phyloP scores from a whole-genome alignment of 192 early-diverging fungal species.

The Coemansia sp. region DNA sequence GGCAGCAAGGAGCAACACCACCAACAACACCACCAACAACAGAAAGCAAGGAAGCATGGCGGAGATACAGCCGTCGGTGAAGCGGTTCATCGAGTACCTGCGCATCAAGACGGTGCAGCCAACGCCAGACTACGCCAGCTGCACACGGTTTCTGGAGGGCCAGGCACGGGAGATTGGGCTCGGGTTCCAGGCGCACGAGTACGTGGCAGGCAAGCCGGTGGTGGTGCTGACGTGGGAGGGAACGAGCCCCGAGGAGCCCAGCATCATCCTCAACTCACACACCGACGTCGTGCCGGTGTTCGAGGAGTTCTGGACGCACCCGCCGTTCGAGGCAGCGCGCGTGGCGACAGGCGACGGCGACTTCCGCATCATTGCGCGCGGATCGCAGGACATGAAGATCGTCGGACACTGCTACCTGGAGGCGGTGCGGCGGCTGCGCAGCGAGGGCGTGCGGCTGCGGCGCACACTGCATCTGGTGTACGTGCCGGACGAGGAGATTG shows the following conservation, averaged over 20 bases:
- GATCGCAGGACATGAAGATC: conserved; percentile 92
- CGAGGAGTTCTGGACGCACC: conserved; percentile 70
- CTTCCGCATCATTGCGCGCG: conserved; percentile 75
- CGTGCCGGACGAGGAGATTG: conserved; percentile 88
- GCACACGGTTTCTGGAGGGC: conserved; percentile 61
- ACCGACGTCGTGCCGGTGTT: conserved; percentile 92
- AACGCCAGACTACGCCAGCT: conserved; percentile 72
- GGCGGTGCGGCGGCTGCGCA: conserved; percentile 67
- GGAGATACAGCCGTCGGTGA: conserved; percentile 12
- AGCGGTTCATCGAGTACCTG: conserved; percentile 78
- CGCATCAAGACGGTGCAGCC: conserved; percentile 87
- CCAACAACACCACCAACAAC: too few species aligned
- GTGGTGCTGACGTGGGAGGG: conserved; percentile 75
- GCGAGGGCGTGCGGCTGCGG: conserved; percentile 56
- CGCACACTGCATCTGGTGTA: conserved; percentile 77
- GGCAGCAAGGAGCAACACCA: too few species aligned
- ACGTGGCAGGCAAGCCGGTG: conserved; percentile 67
- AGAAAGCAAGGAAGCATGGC: not conserved
- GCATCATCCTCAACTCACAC: conserved; percentile 82
- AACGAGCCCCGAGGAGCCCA: conserved; percentile 55
- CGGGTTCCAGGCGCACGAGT: conserved; percentile 51
- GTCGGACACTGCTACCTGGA: conserved; percentile 83
- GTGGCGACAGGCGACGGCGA: conserved; percentile 61
- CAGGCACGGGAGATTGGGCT: conserved; percentile 75
- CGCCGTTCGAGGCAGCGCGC: conserved; percentile 71